Conservation (phyloP, 495 filamentous ascomycete species). For the Neurospora sp. region DNA sequence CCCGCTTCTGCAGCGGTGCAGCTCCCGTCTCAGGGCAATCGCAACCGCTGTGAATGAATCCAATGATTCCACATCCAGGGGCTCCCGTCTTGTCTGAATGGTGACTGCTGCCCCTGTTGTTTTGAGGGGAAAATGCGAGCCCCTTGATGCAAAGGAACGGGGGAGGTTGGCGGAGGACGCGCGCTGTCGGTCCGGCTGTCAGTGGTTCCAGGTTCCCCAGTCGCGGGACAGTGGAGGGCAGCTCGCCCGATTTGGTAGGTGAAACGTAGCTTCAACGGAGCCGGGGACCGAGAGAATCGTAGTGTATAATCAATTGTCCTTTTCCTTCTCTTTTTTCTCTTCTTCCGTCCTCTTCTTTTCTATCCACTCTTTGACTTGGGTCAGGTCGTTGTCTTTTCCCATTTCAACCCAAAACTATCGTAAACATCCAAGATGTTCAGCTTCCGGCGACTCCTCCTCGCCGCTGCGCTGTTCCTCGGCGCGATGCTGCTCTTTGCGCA, state of each 20-base stretch:
- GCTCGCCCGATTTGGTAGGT: slow-evolving; percentile 7
- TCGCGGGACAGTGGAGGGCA: slow-evolving; percentile 1
- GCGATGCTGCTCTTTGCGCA: slow-evolving; percentile 62
- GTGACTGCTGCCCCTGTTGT: background rate
- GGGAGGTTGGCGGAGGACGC: no score
- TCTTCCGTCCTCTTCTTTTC: background rate
- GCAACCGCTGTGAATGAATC: background rate
- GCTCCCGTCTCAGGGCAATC: background rate
- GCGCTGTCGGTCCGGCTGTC: no score
- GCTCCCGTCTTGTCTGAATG: background rate
- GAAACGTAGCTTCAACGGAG: slow-evolving; percentile 28
- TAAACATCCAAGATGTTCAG: slow-evolving; percentile 38
- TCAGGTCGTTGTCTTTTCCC: background rate
- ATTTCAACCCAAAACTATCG: background rate
- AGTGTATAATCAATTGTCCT: background rate
- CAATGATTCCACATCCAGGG: background rate
- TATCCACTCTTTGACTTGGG: background rate
- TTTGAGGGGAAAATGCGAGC: background rate
- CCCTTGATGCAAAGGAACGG: no score
- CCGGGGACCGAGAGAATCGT: background rate
- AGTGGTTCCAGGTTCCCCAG: no score
- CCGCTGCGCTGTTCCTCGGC: slow-evolving; percentile 64
- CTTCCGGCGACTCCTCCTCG: slow-evolving; percentile 48
- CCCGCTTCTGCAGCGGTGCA: background rate
- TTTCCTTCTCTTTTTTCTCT: background rate